Percentiles rank a stretch among this genome's conserved stretches.
Conservation (phyloP, 257 asterid species). For the Salvia rosmarinus region DNA sequence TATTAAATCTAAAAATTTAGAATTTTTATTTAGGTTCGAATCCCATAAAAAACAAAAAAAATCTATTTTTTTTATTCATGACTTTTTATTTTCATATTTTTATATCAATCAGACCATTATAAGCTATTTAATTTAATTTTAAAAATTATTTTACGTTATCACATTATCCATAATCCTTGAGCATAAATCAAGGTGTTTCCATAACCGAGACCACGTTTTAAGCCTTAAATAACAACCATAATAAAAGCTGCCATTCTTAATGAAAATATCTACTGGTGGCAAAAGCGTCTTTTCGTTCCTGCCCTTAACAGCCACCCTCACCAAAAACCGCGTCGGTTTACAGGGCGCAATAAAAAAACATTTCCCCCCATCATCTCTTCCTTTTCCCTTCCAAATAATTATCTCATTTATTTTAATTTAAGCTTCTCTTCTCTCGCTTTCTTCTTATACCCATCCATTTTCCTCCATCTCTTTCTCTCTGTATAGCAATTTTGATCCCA, state of each 20-base stretch:
- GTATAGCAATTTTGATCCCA: constrained; percentile 28
- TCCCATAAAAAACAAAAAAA: too few relatives aligned
- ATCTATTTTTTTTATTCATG: too few relatives aligned
- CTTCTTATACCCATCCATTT: constrained; percentile 42
- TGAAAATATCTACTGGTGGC: constrained; percentile 28
- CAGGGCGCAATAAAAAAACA: constrained; percentile 26
- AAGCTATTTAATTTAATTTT: too few relatives aligned
- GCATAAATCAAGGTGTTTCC: neutral
- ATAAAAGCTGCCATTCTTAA: neutral
- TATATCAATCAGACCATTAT: too few relatives aligned
- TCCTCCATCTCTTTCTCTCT: constrained; percentile 20
- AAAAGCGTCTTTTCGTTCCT: constrained; percentile 36
- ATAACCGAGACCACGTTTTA: neutral
- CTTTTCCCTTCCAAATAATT: neutral
- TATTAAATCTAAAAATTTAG: too few relatives aligned
- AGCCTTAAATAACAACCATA: neutral
- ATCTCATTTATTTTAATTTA: constrained; percentile 22
- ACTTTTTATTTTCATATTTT: too few relatives aligned
- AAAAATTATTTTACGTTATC: neutral
- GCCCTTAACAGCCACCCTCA: constrained; percentile 21
- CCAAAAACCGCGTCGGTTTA: constrained; percentile 38
- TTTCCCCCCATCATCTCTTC: constrained; percentile 26
- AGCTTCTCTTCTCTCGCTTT: constrained; percentile 10
- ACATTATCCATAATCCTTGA: neutral
- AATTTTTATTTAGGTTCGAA: too few relatives aligned